These are phyloP conservation scores for Trichoderma afroharzianum DNA, from an alignment of 2,329 filamentous ascomycete genomes.

Conservation along the genomic window DNA sequence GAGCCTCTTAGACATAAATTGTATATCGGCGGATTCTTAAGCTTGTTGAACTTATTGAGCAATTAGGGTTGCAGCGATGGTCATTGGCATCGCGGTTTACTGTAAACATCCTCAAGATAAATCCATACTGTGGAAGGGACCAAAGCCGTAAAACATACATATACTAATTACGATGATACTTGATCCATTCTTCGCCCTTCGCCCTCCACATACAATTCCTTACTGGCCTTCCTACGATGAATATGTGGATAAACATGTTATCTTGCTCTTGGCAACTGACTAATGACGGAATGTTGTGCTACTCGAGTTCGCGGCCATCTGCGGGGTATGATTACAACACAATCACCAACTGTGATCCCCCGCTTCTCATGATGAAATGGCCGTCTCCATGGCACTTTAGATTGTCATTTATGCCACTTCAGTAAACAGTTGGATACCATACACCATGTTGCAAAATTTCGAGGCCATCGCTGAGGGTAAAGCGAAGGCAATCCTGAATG, in stretches of 20 bases:
- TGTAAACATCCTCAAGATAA: background rate
- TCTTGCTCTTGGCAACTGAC: background rate
- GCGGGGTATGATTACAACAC: background rate
- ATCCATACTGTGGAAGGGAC: background rate
- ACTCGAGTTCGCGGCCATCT: background rate
- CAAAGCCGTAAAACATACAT: background rate
- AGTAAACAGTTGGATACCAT: background rate
- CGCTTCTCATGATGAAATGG: background rate
- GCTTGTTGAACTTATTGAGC: background rate
- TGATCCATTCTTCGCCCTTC: background rate
- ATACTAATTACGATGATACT: background rate
- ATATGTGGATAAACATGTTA: background rate
- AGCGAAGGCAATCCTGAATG: background rate
- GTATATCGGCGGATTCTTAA: background rate
- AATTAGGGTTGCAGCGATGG: background rate
- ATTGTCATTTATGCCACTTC: background rate
- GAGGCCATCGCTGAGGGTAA: background rate
- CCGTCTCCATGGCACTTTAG: background rate
- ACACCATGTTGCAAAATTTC: background rate
- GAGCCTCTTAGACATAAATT: background rate
- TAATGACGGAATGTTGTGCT: background rate
- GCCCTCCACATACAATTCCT: background rate
- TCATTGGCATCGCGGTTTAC: background rate
- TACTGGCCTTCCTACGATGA: background rate
- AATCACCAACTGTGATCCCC: background rate